A percentile compares a stretch with the other conserved stretches of the same genome.
These are phyloP conservation scores for Choiromyces venosus DNA, from an alignment of 495 filamentous ascomycete species.

Conservation along the genomic window DNA sequence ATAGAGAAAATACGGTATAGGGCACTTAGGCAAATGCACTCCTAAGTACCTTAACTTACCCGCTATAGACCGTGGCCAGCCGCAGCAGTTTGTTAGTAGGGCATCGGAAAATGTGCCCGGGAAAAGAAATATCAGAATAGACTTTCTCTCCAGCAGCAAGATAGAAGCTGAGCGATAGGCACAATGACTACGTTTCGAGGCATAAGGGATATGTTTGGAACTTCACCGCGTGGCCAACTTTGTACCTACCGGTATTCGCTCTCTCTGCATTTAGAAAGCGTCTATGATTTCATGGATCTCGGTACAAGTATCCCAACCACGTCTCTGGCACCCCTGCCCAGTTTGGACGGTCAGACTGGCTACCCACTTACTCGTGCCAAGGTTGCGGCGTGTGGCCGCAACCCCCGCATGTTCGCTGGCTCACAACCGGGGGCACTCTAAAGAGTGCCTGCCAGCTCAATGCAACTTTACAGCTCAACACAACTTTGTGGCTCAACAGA, in stretches of 20 bases:
- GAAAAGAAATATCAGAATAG: background rate
- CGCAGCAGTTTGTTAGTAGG: background rate
- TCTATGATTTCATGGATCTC: background rate
- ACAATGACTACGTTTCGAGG: background rate
- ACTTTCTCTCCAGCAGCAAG: background rate
- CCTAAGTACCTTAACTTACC: background rate
- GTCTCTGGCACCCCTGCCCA: background rate
- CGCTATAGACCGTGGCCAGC: background rate
- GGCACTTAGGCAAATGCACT: background rate
- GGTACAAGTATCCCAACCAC: background rate
- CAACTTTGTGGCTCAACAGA: no score
- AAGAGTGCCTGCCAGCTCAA: no score
- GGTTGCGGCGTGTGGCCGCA: no score
- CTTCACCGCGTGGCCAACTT: background rate
- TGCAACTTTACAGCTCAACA: no score
- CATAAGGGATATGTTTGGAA: background rate
- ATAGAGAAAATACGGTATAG: background rate
- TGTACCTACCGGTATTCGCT: background rate
- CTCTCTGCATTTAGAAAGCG: background rate
- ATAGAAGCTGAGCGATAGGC: background rate
- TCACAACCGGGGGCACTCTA: no score
- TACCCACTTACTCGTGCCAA: no score
- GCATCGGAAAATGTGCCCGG: background rate
- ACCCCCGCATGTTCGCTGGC: no score
- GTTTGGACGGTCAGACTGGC: background rate